Conservation (phyloP, 2,329 filamentous ascomycete genomes). For the Thelonectria discophora region DNA sequence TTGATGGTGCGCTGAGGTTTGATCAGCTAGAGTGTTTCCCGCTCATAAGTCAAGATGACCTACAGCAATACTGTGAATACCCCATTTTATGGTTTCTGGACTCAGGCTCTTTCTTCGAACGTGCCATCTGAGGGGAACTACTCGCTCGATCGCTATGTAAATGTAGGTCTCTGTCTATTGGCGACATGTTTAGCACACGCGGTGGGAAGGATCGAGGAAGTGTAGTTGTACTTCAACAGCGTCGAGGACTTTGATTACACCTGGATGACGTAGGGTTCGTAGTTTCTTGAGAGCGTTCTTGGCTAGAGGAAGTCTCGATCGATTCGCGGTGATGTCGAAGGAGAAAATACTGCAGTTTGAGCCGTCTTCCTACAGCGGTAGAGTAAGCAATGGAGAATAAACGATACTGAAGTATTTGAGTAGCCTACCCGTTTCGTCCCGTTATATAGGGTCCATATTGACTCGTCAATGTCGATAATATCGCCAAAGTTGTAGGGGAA, state of each 20-base stretch:
- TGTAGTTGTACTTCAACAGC: constrained; percentile 77
- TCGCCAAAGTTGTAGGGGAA: constrained; percentile 95
- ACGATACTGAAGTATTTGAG: background rate
- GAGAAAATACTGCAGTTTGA: constrained; percentile 97
- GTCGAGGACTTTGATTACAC: constrained; percentile 92
- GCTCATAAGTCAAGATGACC: constrained; percentile 26
- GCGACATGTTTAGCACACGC: constrained; percentile 35
- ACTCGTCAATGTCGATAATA: constrained; percentile 88
- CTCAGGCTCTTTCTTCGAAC: constrained; percentile 87
- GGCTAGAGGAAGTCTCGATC: constrained; percentile 82
- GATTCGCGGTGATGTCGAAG: constrained; percentile 87
- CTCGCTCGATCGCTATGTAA: constrained; percentile 92
- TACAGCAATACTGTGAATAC: constrained; percentile 85
- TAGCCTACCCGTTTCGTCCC: constrained; percentile 82
- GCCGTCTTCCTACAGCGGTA: constrained; percentile 77
- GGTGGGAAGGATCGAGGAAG: constrained; percentile 9
- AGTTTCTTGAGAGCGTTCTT: constrained; percentile 95
- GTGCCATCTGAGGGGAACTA: constrained; percentile 89
- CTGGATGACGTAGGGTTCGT: constrained; percentile 90
- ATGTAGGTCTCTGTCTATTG: constrained; percentile 88
- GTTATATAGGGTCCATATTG: constrained; percentile 96
- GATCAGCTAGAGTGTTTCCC: constrained; percentile 31
- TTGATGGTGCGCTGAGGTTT: constrained; percentile 80
- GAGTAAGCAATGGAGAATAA: background rate
- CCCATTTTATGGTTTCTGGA: constrained; percentile 97